A percentile compares a stretch with the other conserved stretches of the same genome.
These are phyloP conservation scores for Populus hybrid DNA, from an alignment of 441 rosid species.

Conservation along the genomic window DNA sequence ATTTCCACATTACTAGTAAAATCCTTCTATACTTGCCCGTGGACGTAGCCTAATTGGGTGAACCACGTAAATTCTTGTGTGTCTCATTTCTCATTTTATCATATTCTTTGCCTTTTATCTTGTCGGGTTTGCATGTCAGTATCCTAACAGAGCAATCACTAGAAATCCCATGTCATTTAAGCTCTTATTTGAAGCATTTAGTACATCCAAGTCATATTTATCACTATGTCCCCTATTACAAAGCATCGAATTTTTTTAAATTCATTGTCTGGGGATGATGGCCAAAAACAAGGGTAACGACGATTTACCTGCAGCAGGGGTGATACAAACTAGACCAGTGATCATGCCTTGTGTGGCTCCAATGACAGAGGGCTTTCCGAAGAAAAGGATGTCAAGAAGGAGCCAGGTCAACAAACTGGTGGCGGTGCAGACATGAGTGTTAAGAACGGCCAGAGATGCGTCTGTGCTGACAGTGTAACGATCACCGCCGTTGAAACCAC, in stretches of 20 bases:
- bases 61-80: too few relatives aligned
- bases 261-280: neutral
- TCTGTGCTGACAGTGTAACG: constrained; percentile 36
- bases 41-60: too few relatives aligned
- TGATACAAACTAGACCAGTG: constrained; percentile 68
- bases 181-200: too few relatives aligned
- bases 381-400: constrained; percentile 52
- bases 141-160: too few relatives aligned
- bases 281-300: neutral
- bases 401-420: constrained; percentile 65
- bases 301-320: constrained; percentile 54
- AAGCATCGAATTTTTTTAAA: too few relatives aligned
- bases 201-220: neutral
- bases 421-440: constrained; percentile 69
- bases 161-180: neutral
- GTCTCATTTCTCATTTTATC: too few relatives aligned
- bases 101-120: too few relatives aligned
- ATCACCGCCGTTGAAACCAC: constrained; percentile 67
- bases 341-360: constrained; percentile 72
- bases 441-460: constrained; percentile 59
- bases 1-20: too few relatives aligned
- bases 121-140: too few relatives aligned
- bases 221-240: neutral
- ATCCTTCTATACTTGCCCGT: too few relatives aligned
- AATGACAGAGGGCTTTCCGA: constrained; percentile 56